These are phyloP conservation scores for Fusarium sterilihyphosum DNA, from an alignment of 2,329 filamentous ascomycete genomes.

Conservation along the genomic window DNA sequence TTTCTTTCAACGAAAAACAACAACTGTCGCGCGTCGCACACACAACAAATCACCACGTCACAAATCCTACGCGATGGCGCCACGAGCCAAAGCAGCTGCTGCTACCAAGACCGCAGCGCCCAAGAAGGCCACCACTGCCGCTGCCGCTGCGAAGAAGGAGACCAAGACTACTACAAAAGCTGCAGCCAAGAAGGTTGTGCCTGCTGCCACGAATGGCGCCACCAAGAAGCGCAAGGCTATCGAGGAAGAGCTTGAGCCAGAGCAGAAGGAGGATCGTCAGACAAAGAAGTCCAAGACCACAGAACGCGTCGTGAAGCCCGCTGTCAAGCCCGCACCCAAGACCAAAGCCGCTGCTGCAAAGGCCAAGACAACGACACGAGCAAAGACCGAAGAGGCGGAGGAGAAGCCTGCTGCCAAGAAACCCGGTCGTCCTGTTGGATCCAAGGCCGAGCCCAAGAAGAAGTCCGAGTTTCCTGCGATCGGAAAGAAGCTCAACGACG, in stretches of 20 bases:
- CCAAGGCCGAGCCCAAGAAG: slow-evolving; percentile 36
- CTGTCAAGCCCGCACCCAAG: slow-evolving; percentile 42
- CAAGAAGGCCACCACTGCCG: slow-evolving; percentile 40
- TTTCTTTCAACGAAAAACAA: background rate
- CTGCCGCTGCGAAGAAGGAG: slow-evolving; percentile 37
- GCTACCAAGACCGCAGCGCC: slow-evolving; percentile 41
- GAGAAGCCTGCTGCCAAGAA: slow-evolving; percentile 49
- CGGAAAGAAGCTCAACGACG: slow-evolving; percentile 76
- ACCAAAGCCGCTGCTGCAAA: slow-evolving; percentile 43
- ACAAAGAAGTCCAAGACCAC: slow-evolving; percentile 43
- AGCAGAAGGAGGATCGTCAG: slow-evolving; percentile 43
- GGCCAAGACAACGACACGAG: slow-evolving; percentile 34
- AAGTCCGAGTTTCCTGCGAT: slow-evolving; percentile 57
- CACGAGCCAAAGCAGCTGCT: slow-evolving; percentile 43
- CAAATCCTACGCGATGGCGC: slow-evolving; percentile 45
- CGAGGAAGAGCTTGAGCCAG: slow-evolving; percentile 41
- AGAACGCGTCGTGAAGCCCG: slow-evolving; percentile 41
- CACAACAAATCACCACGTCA: slow-evolving; percentile 3
- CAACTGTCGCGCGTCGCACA: slow-evolving; percentile 11
- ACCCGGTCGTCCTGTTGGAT: slow-evolving; percentile 15
- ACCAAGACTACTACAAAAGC: slow-evolving; percentile 35
- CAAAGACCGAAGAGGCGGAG: slow-evolving; percentile 57
- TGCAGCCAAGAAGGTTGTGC: slow-evolving; percentile 34
- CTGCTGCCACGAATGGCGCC: slow-evolving; percentile 38
- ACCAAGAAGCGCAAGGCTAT: slow-evolving; percentile 44